These are phyloP conservation scores for Biscogniauxia marginata DNA, from an alignment of 2,329 filamentous ascomycete species.

Conservation along the genomic window DNA sequence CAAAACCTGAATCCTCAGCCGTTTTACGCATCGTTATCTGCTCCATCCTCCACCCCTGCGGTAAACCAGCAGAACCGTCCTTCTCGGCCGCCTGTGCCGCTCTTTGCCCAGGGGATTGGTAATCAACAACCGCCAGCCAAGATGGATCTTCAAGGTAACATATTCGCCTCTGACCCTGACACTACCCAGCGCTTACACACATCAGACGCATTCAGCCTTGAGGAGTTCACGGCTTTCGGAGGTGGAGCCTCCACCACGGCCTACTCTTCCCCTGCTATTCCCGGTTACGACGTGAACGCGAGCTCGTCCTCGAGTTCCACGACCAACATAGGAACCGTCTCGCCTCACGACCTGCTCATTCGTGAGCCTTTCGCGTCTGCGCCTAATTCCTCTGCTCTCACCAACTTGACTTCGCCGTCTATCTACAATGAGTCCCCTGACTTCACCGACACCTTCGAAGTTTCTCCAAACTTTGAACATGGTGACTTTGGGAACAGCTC, in stretches of 20 bases:
- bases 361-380: conserved; percentile 70
- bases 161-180: not conserved
- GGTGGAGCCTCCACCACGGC: conserved; percentile 47
- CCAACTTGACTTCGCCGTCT: conserved; percentile 83
- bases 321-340: conserved; percentile 69
- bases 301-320: conserved; percentile 47
- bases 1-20: conserved; percentile 49
- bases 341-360: conserved; percentile 76
- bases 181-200: conserved; percentile 31
- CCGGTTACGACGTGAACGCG: conserved; percentile 50
- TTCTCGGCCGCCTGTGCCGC: conserved; percentile 66
- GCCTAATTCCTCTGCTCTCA: conserved; percentile 79
- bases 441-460: conserved; percentile 67
- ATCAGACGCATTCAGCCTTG: conserved; percentile 55
- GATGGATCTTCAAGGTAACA: conserved; percentile 59
- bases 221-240: conserved; percentile 58
- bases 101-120: conserved; percentile 63
- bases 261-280: conserved; percentile 54
- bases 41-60: conserved; percentile 58
- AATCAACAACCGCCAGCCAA: conserved; percentile 45
- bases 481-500: conserved; percentile 53
- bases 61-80: conserved; percentile 54
- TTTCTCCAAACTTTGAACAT: conserved; percentile 72
- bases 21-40: conserved; percentile 65
- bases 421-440: conserved; percentile 74